Conservation (phyloP, 2,329 filamentous ascomycete genomes). For the Phyllosticta citriasiana region DNA sequence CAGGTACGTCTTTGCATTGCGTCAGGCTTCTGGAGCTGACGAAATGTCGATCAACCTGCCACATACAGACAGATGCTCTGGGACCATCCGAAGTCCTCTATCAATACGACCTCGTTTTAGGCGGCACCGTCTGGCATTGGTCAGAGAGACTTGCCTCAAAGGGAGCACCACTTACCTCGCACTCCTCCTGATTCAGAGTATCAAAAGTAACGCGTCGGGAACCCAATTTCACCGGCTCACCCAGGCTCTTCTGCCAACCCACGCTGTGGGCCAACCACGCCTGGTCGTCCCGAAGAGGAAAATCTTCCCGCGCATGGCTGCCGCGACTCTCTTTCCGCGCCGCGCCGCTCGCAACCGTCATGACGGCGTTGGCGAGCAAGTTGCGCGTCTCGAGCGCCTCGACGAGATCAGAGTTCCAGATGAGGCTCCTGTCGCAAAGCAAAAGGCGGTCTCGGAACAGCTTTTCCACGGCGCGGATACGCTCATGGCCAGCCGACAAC, state of each 20-base stretch:
- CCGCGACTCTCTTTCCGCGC: slow-evolving; percentile 36
- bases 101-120: slow-evolving; percentile 27
- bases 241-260: slow-evolving; percentile 34
- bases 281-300: slow-evolving; percentile 31
- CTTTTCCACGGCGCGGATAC: slow-evolving; percentile 26
- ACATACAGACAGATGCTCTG: background rate
- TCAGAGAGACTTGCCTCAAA: background rate
- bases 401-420: slow-evolving; percentile 42
- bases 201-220: slow-evolving; percentile 33
- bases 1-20: no score
- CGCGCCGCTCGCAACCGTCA: slow-evolving; percentile 36
- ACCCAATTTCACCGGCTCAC: slow-evolving; percentile 31
- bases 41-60: background rate
- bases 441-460: slow-evolving; percentile 27
- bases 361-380: slow-evolving; percentile 36
- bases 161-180: slow-evolving; percentile 14
- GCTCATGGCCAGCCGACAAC: slow-evolving; percentile 23
- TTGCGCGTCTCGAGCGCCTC: slow-evolving; percentile 40
- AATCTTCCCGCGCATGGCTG: slow-evolving; percentile 40
- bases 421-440: slow-evolving; percentile 34
- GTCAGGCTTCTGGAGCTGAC: no score
- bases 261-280: slow-evolving; percentile 40
- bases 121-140: slow-evolving; percentile 20
- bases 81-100: slow-evolving; percentile 3
- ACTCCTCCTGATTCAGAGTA: slow-evolving; percentile 38